A percentile compares a stretch with the other conserved stretches of the same genome.
Conservation (phyloP, 2,329 filamentous ascomycete genomes). For the Aotearoamyces nothofagi region DNA sequence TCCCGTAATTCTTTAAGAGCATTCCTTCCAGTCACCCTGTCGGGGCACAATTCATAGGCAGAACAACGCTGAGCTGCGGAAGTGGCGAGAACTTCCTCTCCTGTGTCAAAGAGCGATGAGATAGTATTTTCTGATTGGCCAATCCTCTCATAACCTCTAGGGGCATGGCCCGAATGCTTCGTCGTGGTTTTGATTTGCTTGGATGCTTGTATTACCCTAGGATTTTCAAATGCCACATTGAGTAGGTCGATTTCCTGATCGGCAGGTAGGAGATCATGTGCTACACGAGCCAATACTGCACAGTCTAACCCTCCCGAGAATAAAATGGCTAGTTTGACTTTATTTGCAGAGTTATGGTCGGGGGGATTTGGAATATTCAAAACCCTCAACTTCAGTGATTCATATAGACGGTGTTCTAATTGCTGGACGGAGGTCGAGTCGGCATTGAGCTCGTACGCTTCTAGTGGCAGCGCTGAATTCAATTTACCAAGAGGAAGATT, state of each 20-base stretch:
- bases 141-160: background rate
- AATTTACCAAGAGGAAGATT: conserved; percentile 15
- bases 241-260: conserved; percentile 68
- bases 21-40: conserved; percentile 71
- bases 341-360: conserved; percentile 13
- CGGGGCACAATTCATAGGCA: conserved; percentile 73
- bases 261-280: conserved; percentile 58
- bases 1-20: conserved; percentile 60
- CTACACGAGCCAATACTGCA: conserved; percentile 67
- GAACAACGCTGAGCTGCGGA: no score
- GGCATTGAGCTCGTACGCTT: conserved; percentile 16
- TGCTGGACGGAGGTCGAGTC: conserved; percentile 34
- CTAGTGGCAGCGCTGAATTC: conserved; percentile 22
- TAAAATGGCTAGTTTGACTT: conserved; percentile 56
- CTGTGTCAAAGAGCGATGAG: no score
- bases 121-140: no score
- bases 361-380: conserved; percentile 47
- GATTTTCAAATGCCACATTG: conserved; percentile 96
- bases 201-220: conserved; percentile 42
- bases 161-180: conserved; percentile 7
- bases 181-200: conserved; percentile 13
- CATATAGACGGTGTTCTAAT: conserved; percentile 37
- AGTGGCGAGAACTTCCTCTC: no score
- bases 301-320: conserved; percentile 95
- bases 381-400: conserved; percentile 50